These are phyloP conservation scores for Ascomycota sp. DNA, from an alignment of 2,329 filamentous ascomycete species.

Conservation along the genomic window DNA sequence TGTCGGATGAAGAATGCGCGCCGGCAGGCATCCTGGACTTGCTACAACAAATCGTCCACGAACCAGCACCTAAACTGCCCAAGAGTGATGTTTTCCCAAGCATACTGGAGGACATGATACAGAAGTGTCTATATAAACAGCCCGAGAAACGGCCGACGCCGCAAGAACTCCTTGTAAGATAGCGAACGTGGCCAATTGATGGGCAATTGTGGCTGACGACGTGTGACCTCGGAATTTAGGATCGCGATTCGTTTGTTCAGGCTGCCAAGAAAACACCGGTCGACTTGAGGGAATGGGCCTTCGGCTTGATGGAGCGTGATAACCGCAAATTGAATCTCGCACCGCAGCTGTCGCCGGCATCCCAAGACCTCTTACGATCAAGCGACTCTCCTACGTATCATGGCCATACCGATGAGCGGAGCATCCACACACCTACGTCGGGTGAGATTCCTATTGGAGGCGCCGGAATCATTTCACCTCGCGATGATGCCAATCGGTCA, in stretches of 20 bases:
- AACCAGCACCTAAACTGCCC: slow-evolving; percentile 78
- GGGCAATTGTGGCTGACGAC: slow-evolving; percentile 1
- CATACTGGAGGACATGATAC: slow-evolving; percentile 91
- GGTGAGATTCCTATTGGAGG: slow-evolving; percentile 50
- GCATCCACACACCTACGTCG: slow-evolving; percentile 42
- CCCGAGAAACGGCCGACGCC: slow-evolving; percentile 80
- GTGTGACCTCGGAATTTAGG: slow-evolving; percentile 27
- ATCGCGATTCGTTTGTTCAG: slow-evolving; percentile 83
- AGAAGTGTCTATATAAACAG: slow-evolving; percentile 82
- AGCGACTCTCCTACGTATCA: slow-evolving; percentile 35
- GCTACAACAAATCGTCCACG: slow-evolving; percentile 91
- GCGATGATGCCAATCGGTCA: slow-evolving; percentile 30
- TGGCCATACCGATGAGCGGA: slow-evolving; percentile 20
- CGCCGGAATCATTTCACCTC: slow-evolving; percentile 31
- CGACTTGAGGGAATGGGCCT: slow-evolving; percentile 80
- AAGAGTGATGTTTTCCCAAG: slow-evolving; percentile 94
- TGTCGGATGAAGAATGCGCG: slow-evolving; percentile 55
- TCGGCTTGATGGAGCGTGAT: slow-evolving; percentile 81
- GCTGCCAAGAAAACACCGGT: slow-evolving; percentile 93
- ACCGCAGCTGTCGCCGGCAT: slow-evolving; percentile 58
- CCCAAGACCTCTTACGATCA: slow-evolving; percentile 52
- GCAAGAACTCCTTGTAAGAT: slow-evolving; percentile 61
- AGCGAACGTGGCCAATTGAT: not conserved
- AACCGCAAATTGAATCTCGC: slow-evolving; percentile 89
- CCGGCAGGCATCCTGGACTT: slow-evolving; percentile 92